Evolutionary conservation across 1,284 basidiomycete species (phyloP).

Genomic region (Peniophora sp.): DNA sequence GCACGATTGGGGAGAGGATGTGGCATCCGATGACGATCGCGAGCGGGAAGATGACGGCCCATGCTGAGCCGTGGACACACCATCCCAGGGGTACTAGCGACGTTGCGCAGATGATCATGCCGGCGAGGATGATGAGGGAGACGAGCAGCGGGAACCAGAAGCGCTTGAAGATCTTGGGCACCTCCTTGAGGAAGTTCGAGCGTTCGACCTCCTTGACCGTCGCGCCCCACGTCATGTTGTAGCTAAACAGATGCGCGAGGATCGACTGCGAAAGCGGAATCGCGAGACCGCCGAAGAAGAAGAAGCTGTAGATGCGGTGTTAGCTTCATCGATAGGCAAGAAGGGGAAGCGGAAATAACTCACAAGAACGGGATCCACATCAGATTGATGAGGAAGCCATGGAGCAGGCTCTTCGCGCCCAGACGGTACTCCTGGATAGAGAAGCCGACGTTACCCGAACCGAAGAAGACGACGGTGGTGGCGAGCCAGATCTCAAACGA

Average conservation of each 20-base stretch:
- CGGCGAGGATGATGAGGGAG: conserved; percentile 29
- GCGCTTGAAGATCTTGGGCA: conserved; percentile 43
- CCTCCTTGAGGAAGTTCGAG: conserved; percentile 53
- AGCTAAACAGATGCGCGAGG: conserved; percentile 43
- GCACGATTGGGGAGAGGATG: conserved; percentile 21
- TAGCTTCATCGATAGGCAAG: neutral
- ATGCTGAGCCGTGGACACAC: conserved; percentile 31
- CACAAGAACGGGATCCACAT: conserved; percentile 42
- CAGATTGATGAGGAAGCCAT: conserved; percentile 32
- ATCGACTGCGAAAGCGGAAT: conserved; percentile 41
- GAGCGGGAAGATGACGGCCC: conserved; percentile 37
- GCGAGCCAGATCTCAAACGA: conserved; percentile 39
- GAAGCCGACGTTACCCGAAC: conserved; percentile 38
- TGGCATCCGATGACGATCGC: conserved; percentile 16
- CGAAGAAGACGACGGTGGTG: conserved; percentile 44
- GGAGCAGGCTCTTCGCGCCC: conserved; percentile 25
- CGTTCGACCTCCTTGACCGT: conserved; percentile 42
- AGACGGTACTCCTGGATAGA: conserved; percentile 43
- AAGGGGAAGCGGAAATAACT: conserved; percentile 12
- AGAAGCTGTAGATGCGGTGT: conserved; percentile 28
- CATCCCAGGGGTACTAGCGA: conserved; percentile 36
- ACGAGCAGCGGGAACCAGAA: conserved; percentile 41
- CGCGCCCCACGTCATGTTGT: conserved; percentile 48
- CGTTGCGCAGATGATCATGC: conserved; percentile 30
- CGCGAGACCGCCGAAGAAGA: conserved; percentile 48